Evolutionary conservation across 75 land plant genomes (phyloP).

Genomic region (Picea glauca): DNA sequence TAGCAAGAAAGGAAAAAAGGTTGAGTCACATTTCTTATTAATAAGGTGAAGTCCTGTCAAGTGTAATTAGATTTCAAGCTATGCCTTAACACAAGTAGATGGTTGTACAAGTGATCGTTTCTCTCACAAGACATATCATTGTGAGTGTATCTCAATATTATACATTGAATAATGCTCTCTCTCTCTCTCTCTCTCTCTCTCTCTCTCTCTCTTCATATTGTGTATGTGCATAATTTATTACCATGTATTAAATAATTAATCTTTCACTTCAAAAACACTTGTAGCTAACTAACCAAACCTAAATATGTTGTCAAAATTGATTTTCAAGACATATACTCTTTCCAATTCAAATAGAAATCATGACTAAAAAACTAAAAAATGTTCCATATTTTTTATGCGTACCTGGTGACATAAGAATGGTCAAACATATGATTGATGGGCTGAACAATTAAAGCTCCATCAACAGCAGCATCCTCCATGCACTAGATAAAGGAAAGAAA

Average conservation of each 20-base stretch:
- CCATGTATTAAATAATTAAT: background rate
- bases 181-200: no score
- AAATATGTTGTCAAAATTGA: background rate
- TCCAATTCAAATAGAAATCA: background rate
- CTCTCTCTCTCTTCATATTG: no score
- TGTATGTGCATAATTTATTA: no score
- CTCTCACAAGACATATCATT: no score
- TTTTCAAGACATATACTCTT: background rate
- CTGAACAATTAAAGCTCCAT: constrained; percentile 88
- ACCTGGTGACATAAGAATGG: constrained; percentile 87
- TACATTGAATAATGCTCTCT: no score
- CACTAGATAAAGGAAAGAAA: constrained; percentile 31
- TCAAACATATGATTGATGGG: constrained; percentile 96
- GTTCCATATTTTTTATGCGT: background rate
- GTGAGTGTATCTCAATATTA: no score
- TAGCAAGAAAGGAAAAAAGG: no score
- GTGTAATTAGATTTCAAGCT: no score
- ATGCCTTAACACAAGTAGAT: no score
- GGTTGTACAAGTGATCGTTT: no score
- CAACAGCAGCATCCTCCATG: constrained; percentile 82
- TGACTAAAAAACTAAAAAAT: background rate
- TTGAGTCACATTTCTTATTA: no score
- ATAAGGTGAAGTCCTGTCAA: no score
- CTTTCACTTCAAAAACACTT: background rate
- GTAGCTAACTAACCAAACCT: background rate